A percentile compares a stretch with the other conserved stretches of the same genome.
phyloP scores from a whole-genome alignment of 345 rosid genomes.

The Salix arbutifolia region DNA sequence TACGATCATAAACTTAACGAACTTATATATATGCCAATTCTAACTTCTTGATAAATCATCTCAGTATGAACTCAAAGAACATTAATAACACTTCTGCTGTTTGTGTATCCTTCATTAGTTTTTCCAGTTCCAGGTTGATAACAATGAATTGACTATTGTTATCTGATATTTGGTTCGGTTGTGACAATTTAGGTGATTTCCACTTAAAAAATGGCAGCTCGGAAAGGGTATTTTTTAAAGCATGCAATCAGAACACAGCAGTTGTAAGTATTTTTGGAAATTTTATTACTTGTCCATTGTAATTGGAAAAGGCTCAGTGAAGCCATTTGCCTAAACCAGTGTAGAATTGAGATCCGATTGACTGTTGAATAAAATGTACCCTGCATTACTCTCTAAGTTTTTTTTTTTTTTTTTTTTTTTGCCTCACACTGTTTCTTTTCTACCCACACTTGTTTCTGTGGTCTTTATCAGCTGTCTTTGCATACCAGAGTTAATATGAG shows the following conservation, averaged over 20 bases:
- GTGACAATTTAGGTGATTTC: conserved; percentile 42
- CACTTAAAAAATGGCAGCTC: conserved; percentile 32
- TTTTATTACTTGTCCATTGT: background rate
- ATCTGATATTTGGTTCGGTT: background rate
- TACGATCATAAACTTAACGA: background rate
- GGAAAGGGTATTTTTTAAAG: conserved; percentile 37
- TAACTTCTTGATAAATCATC: background rate
- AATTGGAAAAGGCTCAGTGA: background rate
- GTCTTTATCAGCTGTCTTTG: background rate
- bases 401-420: background rate
- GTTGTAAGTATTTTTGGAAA: conserved; percentile 31
- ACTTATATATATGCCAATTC: background rate
- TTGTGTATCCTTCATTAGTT: background rate
- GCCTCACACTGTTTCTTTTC: background rate
- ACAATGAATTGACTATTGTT: too few relatives aligned
- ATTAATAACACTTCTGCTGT: background rate
- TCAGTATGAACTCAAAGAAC: background rate
- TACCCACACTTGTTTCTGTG: background rate
- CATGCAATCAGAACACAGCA: conserved; percentile 37
- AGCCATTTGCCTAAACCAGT: background rate
- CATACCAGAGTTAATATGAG: conserved; percentile 14
- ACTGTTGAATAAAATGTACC: background rate
- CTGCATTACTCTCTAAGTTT: background rate
- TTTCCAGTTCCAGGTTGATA: background rate
- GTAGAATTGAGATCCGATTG: background rate